These are phyloP conservation scores for Sporothrix phasma DNA, from an alignment of 2,329 filamentous ascomycete genomes.

Conservation along the genomic window DNA sequence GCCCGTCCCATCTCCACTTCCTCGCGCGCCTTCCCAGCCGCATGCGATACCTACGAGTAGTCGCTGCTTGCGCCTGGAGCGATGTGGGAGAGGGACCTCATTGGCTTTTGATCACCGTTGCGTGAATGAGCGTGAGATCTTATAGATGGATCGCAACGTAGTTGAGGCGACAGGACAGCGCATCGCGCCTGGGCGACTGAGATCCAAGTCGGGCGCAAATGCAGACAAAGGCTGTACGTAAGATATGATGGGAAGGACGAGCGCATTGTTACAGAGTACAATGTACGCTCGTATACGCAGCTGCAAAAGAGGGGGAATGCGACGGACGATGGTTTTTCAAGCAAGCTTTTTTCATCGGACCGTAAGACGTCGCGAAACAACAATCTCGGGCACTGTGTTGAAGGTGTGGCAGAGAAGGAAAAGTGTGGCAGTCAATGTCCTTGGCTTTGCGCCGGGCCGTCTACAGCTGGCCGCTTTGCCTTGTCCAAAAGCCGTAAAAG, in stretches of 20 bases:
- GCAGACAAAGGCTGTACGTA: background rate
- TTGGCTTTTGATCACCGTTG: background rate
- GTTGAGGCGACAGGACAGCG: background rate
- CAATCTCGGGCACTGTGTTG: background rate
- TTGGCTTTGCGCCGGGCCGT: slow-evolving; percentile 15
- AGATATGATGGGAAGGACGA: background rate
- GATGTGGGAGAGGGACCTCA: background rate
- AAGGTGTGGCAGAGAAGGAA: background rate
- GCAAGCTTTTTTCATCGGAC: background rate
- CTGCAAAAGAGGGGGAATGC: background rate
- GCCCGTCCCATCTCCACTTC: background rate
- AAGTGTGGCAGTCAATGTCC: background rate
- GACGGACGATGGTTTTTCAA: background rate
- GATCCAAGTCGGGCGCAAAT: background rate
- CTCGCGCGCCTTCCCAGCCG: background rate
- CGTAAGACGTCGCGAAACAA: background rate
- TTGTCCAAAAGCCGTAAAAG: background rate
- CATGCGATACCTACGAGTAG: background rate
- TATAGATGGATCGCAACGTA: background rate
- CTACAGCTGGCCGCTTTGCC: slow-evolving; percentile 13
- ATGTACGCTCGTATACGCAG: background rate
- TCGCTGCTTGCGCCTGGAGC: background rate
- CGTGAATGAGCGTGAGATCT: slow-evolving; percentile 3
- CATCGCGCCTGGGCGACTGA: background rate
- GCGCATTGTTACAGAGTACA: background rate